phyloP scores from a whole-genome alignment of 1,284 basidiomycete species.

The Schizopora paradoxa region DNA sequence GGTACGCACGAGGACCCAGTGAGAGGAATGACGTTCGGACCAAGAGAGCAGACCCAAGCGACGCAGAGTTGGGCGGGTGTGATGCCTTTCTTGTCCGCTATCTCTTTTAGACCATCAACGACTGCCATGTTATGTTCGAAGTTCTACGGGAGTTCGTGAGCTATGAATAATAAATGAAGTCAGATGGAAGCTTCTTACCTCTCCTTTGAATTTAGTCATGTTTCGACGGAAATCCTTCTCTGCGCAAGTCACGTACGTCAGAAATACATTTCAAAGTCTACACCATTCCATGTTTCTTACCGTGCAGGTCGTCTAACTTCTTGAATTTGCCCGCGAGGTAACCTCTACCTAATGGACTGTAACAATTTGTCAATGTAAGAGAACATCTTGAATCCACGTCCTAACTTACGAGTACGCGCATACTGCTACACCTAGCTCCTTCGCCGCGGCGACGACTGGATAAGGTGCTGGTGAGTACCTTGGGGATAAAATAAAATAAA shows the following conservation, averaged over 20 bases:
- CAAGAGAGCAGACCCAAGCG: conserved; percentile 46
- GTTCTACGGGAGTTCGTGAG: conserved; percentile 26
- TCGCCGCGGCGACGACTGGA: conserved; percentile 33
- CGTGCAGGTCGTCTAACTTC: conserved; percentile 42
- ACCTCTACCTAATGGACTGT: conserved; percentile 51
- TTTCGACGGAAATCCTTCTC: conserved; percentile 6
- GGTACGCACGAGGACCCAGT: conserved; percentile 35
- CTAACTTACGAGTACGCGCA: conserved; percentile 44
- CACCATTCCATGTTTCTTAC: conserved; percentile 20
- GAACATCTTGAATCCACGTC: neutral
- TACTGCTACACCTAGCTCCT: conserved; percentile 45
- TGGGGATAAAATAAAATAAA: neutral
- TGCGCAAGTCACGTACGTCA: conserved; percentile 26
- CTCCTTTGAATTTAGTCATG: conserved; percentile 22
- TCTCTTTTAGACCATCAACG: conserved; percentile 39
- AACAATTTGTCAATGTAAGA: neutral
- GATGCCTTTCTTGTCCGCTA: conserved; percentile 42
- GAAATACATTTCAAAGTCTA: conserved; percentile 1
- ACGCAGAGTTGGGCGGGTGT: conserved; percentile 52
- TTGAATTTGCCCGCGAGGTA: conserved; percentile 51
- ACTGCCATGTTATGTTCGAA: conserved; percentile 50
- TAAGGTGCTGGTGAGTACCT: conserved; percentile 24
- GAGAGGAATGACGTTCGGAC: conserved; percentile 39
- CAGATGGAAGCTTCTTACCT: no score
- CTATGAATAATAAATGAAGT: no score